Evolutionary conservation across 495 filamentous ascomycete species (phyloP), one percentile per base, ranked within the genome.

Genomic region (Baudoinia panamericana): DNA sequence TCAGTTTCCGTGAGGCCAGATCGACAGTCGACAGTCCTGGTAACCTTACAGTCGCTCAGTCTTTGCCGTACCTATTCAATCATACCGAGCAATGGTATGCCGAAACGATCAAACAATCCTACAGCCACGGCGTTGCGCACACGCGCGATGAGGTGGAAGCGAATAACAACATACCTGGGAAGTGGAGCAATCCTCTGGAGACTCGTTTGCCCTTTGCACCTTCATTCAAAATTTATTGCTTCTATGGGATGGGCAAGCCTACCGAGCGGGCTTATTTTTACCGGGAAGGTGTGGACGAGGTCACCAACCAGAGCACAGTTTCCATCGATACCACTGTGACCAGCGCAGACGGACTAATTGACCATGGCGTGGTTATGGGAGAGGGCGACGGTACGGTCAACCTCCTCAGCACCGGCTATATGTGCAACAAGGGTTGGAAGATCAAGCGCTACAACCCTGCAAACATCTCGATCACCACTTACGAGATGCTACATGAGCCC

Each of bases 311-410:
- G 1, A 32, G 19, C 23, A 64, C 85, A 4, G 78, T 93, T 52
- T 92, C 82, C 27, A 96, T 97, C 44, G 92, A 97, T 61, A 93
- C 84, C 6, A 60, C 56, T 3, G 60, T 81, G 23, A 85, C 71
- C 17, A 76, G 72, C 4, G 63, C 63, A 5, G 68, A 75, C 18
- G 64, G 76, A 25, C 22, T 23, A 7, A 39, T 54, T 0, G 86
- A 96, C 58, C 90, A 78, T 53, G 90, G 92, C 28, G 84, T 97
- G 21, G 63, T 92, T 29, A 76, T 92, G 66, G 87, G 87, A 27
- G 90, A 96, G 58, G 90, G 90, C 10, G 90, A 97, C 54, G 90
- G 90, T 5, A 97, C 90, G 2, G 87, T 96, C 41, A 85, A 82
- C 37, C 60, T 97, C 5, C 62, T 97, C 31, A 87, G 81, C 49